Percentiles rank a stretch among this genome's conserved stretches.
Conservation (phyloP, 2,329 filamentous ascomycete genomes). For the Ophiostoma novo-ulmi region DNA sequence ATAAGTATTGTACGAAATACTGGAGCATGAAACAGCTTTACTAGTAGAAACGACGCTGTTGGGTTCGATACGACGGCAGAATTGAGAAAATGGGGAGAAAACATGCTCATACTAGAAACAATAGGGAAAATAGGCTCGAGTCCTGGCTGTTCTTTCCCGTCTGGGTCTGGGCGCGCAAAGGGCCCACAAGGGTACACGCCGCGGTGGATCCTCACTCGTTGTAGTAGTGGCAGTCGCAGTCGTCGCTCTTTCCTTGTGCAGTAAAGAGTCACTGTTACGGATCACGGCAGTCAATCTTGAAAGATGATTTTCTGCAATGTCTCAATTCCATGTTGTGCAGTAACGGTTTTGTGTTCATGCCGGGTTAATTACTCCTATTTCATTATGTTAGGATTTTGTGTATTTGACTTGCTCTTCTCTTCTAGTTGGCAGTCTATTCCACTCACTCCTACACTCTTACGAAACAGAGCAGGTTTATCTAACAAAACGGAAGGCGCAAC, state of each 20-base stretch:
- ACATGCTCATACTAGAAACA: constrained; percentile 16
- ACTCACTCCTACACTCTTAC: neutral
- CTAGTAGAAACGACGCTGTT: neutral
- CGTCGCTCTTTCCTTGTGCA: neutral
- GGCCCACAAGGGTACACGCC: constrained; percentile 2
- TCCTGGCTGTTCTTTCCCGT: constrained; percentile 11
- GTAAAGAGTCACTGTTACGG: neutral
- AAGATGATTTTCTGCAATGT: neutral
- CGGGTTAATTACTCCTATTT: neutral
- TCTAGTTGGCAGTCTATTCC: neutral
- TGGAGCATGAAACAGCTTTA: constrained; percentile 8
- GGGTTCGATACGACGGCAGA: constrained; percentile 12
- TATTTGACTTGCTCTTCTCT: too few species aligned
- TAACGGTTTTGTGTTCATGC: neutral
- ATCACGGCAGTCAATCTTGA: neutral
- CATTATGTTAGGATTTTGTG: neutral
- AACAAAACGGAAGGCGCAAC: neutral
- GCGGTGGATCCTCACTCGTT: neutral
- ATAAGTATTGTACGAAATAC: neutral
- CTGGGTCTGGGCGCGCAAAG: neutral
- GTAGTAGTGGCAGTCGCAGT: constrained; percentile 1
- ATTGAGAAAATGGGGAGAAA: neutral
- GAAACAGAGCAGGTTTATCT: constrained; percentile 10
- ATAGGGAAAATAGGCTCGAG: neutral
- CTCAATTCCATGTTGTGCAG: neutral